A percentile compares a stretch with the other conserved stretches of the same genome.
Conservation (phyloP, 345 rosid genomes). For the Viola odorata region DNA sequence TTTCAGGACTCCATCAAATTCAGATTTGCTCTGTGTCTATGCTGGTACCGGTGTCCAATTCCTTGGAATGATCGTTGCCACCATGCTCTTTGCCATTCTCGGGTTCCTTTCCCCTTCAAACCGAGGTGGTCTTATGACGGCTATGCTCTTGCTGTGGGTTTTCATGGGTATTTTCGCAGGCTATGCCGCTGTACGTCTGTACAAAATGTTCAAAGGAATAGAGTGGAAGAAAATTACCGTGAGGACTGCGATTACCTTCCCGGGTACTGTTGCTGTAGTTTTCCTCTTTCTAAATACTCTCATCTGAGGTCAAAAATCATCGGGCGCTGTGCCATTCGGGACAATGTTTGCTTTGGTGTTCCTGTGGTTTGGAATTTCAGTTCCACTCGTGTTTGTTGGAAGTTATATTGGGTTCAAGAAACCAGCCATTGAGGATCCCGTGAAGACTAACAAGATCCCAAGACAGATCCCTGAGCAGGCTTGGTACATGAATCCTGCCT, state of each 20-base stretch:
- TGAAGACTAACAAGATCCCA: conserved; percentile 77
- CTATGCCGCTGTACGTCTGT: conserved; percentile 53
- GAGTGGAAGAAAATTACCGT: conserved; percentile 72
- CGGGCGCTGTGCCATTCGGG: conserved; percentile 82
- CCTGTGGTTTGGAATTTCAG: conserved; percentile 78
- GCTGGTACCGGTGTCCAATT: conserved; percentile 79
- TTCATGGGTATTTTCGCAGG: conserved; percentile 83
- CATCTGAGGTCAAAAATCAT: conserved; percentile 82
- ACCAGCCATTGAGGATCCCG: conserved; percentile 66
- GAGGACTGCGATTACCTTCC: conserved; percentile 70
- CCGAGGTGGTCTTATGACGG: conserved; percentile 85
- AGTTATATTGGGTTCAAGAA: conserved; percentile 64
- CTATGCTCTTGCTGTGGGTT: conserved; percentile 77
- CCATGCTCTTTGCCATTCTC: conserved; percentile 67
- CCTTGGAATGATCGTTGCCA: conserved; percentile 67
- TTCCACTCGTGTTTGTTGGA: conserved; percentile 67
- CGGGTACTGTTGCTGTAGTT: conserved; percentile 53
- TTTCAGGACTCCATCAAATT: conserved; percentile 64
- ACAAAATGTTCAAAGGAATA: conserved; percentile 72
- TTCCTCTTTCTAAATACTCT: conserved; percentile 69
- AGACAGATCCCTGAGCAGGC: conserved; percentile 82
- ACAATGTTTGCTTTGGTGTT: conserved; percentile 77
- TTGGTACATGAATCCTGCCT: conserved; percentile 79
- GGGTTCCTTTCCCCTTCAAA: conserved; percentile 81
- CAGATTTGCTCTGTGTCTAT: conserved; percentile 60